A percentile compares a stretch with the other conserved stretches of the same genome.
phyloP scores from a whole-genome alignment of 2,329 filamentous ascomycete genomes.

The Aspergillus proliferans region DNA sequence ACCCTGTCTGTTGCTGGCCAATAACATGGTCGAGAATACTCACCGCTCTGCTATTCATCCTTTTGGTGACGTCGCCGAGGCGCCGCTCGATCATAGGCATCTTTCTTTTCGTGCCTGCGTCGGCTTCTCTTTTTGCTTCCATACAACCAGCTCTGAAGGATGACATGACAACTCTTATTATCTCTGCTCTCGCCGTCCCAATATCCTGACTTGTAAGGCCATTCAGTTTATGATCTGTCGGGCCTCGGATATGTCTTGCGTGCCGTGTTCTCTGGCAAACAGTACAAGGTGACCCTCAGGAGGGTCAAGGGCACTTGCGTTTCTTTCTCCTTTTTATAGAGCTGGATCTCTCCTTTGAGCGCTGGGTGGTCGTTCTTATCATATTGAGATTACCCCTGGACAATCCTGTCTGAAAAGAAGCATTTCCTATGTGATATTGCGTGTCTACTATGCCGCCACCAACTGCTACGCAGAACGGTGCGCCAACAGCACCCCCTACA shows the following conservation, averaged over 20 bases:
- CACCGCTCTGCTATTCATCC: neutral
- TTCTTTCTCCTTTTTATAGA: slow-evolving; percentile 15
- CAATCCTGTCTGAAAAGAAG: neutral
- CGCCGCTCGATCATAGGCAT: neutral
- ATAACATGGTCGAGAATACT: neutral
- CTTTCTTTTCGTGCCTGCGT: neutral
- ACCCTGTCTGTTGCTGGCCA: too few relatives aligned
- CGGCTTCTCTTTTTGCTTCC: neutral
- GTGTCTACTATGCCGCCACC: slow-evolving; percentile 3
- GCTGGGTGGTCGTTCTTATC: neutral
- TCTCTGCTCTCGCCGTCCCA: neutral
- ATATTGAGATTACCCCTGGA: too few relatives aligned
- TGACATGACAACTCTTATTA: neutral
- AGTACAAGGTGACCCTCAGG: slow-evolving; percentile 19
- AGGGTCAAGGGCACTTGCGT: slow-evolving; percentile 17
- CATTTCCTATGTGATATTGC: neutral
- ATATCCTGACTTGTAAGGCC: neutral
- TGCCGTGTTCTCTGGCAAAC: slow-evolving; percentile 14
- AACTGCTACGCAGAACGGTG: slow-evolving; percentile 16
- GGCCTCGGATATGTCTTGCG: slow-evolving; percentile 22
- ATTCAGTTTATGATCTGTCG: neutral
- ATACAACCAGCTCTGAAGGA: neutral
- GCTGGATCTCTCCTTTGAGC: slow-evolving; percentile 10
- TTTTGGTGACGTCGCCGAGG: slow-evolving; percentile 17
- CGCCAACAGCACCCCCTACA: slow-evolving; percentile 16